Base-by-base conservation (phyloP, 306 rosid species). In the Abrus precatorius region DNA sequence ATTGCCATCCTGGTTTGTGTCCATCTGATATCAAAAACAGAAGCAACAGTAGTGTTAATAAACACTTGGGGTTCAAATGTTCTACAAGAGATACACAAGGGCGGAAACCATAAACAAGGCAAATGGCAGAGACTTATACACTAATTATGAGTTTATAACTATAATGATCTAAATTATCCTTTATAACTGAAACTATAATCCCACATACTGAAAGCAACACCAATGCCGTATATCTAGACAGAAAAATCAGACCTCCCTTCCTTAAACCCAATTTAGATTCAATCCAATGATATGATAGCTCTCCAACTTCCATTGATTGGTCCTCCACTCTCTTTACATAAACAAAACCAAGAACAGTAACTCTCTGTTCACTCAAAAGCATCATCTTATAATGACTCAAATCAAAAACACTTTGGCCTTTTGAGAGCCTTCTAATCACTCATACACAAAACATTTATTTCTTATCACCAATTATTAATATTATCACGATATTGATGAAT, bases 1-100 rank as follows among this genome's bases (percentile, higher is more conserved):
- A 77, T 83, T 84, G 88, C 92, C 87, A 89, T 69, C 97, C 97
- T 11, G 85, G 56, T 38, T 80, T 52, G 59, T 84, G 93, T 33
- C 91, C 93, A 57, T 82, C 93, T 91, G 75, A 80, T 72, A 44
- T 50, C 55, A 79, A 79, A 43, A 36, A 64, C 72, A 81, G 52
- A 62, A 49, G 20, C 79, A 80, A 20, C 53, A 76, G 36, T 52
- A 59, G 27, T 54, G 65, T 65, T 12, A 76, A 41, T 43, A 59
- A 79, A 69, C 50, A 75, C 55, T 54, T 6, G 1, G 7, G 33
- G 27, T 54, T 53, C 69, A 79, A 73, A 36, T 33, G 8, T 69
- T 66, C 81, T 32, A 68, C 76, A 45, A 45, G 71, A 64, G 70
- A 78, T 78, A 29, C 28, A 2, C 0, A 76, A 74, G 34, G 44